Evolutionary conservation across 2,329 filamentous ascomycete genomes (phyloP), one percentile per base, ranked within the genome.

Genomic region (Fusarium abutilonis): DNA sequence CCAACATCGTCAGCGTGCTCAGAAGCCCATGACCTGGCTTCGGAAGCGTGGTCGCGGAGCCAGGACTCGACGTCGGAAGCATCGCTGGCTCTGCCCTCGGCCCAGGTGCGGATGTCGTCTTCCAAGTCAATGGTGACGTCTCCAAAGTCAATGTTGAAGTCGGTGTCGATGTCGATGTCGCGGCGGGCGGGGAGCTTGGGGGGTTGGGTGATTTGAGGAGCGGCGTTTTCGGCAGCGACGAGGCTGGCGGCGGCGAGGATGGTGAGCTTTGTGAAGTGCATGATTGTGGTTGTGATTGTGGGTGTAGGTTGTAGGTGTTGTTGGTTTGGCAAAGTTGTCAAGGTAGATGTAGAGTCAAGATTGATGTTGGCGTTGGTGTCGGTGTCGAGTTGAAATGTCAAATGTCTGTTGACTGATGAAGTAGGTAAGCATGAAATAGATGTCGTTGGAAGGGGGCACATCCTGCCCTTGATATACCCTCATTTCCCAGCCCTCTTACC

Each of bases 221-320:
- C 4, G 17, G 54, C 47, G 35, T 44, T 6, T 9, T 51, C 41
- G 28, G 53, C 69, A 35, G 69, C 69, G 35, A 52, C 67, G 39
- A 70, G 43, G 53, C 63, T 52, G 36, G 67, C 69, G 15, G 54
- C 23, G 13, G 69, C 45, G 41, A 71, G 51, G 11, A 71, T 41
- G 15, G 56, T 40, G 58, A 69, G 26, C 56, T 71, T 69, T 43
- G 56, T 54, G 67, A 65, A 70, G 31, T 42, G 69, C 69, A 71
- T 71, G 17, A 7, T 64, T 48, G 52, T 13, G 28, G 43, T 46
- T 17, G 32, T 48, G 15, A 19, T 60, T n/a, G 55, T 15, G 11
- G 19, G 19, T 19, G 19, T 19, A 19, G 19, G 19, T 19, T 3
- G 19, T 42, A 29, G 45, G 17, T 55, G 53, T 43, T 21, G 35